Conservation (phyloP, 2,329 filamentous ascomycete species). For the Coniochaeta sp. region DNA sequence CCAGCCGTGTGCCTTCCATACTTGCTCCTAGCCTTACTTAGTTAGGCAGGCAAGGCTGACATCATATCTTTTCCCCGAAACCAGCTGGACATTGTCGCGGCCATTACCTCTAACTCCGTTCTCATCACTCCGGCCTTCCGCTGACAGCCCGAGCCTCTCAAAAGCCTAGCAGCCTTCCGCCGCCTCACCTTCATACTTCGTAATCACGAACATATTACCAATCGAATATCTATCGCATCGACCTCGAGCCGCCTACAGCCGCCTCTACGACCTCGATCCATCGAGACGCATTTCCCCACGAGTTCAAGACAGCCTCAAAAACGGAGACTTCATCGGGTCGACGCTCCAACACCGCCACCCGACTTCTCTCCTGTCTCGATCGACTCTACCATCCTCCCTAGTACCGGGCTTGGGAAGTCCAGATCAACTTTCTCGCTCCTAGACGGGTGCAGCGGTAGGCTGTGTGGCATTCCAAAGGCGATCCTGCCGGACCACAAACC, state of each 20-base stretch:
- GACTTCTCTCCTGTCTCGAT: conserved; percentile 42
- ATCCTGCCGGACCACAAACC: conserved; percentile 23
- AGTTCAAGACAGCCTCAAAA: conserved; percentile 24
- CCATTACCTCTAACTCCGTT: conserved; percentile 3
- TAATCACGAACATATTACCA: conserved; percentile 12
- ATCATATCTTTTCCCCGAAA: conserved; percentile 10
- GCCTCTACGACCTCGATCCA: not conserved
- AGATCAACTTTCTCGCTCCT: conserved; percentile 14
- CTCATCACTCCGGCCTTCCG: conserved; percentile 9
- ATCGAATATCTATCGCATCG: conserved; percentile 4
- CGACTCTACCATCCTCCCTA: conserved; percentile 48
- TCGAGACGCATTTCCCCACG: not conserved
- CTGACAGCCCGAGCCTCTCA: not conserved
- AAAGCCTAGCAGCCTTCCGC: not conserved
- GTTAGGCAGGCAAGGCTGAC: conserved; percentile 13
- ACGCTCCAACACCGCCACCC: conserved; percentile 34
- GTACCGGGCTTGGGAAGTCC: conserved; percentile 17
- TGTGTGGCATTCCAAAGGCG: conserved; percentile 23
- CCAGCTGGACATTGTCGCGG: not conserved
- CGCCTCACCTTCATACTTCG: conserved; percentile 9
- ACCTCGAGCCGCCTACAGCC: not conserved
- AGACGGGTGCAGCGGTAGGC: conserved; percentile 28
- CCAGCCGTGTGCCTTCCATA: not conserved
- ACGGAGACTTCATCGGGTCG: conserved; percentile 43
- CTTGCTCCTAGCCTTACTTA: not conserved